Base-by-base conservation (phyloP, 768 basidiomycete species). In the Boletus sp. region DNA sequence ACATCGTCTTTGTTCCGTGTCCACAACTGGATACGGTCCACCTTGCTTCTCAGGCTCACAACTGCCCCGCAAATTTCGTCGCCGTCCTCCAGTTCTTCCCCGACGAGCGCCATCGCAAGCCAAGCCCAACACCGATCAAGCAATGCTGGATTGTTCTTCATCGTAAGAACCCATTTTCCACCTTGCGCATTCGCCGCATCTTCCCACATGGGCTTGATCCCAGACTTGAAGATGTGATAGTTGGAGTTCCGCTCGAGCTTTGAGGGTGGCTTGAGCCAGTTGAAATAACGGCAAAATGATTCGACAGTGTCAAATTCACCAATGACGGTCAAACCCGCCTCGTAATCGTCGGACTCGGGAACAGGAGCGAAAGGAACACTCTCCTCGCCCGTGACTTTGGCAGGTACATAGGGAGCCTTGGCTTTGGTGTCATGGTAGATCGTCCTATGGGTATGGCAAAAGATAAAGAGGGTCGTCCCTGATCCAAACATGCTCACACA, bases 141-240 rank as follows among this genome's bases (percentile, higher is more conserved):
- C 64, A 94, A 70, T 47, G 74, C 72, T 4, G 91, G 85, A 61
- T 87, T 90, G 64, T 88, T 87, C 77, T 89, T 89, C 87, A 96
- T 92, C 65, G 92, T 92, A 55, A 98, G 73, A 18, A 94, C 92
- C 94, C 94, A 97, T 75, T 94, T 95, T 36, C 94, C 94, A 18
- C 94, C 94, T 52, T 87, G 82, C 28, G 90, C 89, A 67, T 97
- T 97, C 52, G 92, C 90, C 32, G 83, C 83, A 70, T 96, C 94
- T 75, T 96, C 94, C 94, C 94, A 97, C 94, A 97, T 96, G 14
- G 92, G 92, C 68, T 93, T 92, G 77, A 94, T 94, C 17, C 91
- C 91, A 20, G 84, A 80, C 75, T 96, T 96, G 83, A 98, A 97
- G 54, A 98, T 80, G 69, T 98, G 94, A 65, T 96, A 94, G 75